Conservation (phyloP, 176 grass and related monocot genomes). For the Oryza glumipatula region DNA sequence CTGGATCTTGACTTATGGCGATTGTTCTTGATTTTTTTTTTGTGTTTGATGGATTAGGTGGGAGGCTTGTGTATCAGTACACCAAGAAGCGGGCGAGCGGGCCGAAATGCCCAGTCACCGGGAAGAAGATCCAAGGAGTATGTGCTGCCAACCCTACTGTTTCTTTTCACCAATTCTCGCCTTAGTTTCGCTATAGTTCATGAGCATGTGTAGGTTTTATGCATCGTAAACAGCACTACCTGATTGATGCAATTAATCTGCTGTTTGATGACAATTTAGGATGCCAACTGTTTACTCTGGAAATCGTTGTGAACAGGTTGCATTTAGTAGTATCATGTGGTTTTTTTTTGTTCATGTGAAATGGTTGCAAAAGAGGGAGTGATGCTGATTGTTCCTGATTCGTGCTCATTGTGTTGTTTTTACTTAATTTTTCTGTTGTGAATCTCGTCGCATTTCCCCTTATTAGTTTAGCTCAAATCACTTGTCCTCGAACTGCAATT, state of each 20-base stretch:
- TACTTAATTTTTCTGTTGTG: background rate
- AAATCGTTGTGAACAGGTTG: background rate
- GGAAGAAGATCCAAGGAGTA: slow-evolving; percentile 94
- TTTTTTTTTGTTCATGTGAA: background rate
- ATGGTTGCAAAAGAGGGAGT: background rate
- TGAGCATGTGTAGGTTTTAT: background rate
- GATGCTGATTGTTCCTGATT: background rate
- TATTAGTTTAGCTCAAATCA: background rate
- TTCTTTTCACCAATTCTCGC: background rate
- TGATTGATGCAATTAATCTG: background rate
- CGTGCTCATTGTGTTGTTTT: background rate
- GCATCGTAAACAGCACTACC: background rate
- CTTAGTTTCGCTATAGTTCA: background rate
- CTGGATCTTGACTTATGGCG: background rate
- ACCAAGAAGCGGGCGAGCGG: slow-evolving; percentile 85
- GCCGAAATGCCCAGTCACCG: slow-evolving; percentile 83
- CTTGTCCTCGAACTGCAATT: background rate
- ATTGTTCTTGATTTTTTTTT: slow-evolving; percentile 3
- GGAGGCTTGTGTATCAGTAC: slow-evolving; percentile 89
- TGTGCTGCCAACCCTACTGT: background rate
- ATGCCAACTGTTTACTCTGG: background rate
- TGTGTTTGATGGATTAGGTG: slow-evolving; percentile 48
- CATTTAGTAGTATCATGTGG: background rate
- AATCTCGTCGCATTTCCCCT: background rate
- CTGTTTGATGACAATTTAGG: background rate